Base-by-base conservation (phyloP, 192 early-diverging fungal species). In the Umbelopsis vinacea region DNA sequence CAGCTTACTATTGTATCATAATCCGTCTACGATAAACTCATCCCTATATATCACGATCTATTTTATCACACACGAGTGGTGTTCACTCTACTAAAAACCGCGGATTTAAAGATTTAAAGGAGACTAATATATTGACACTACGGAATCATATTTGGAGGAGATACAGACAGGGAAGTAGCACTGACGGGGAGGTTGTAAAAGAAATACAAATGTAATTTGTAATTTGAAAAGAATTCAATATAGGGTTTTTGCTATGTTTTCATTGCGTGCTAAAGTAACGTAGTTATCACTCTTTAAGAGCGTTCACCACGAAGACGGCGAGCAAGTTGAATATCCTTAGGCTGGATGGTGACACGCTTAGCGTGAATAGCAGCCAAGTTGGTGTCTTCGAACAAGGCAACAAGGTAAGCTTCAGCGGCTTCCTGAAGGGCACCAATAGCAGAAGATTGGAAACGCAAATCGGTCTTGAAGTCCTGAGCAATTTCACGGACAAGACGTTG, bases 281-380 rank as follows among this genome's bases (percentile, higher is more conserved):
- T 4, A n/a, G 5, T 43, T 50, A 15, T 50, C 35, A 37, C 22
- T 52, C 71, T 85, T 89, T 90, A 94, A 71, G 91, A 88, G 80
- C 93, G 90, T 86, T 95, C 92, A 72, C 94, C 94, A 83, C 94
- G 94, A 76, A 99, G 94, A 86, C 96, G 92, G 71, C 95, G 92
- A 71, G 96, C 96, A 74, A 99, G 89, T 87, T 99, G 97, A 80
- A 99, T 94, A 86, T 99, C 98, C 92, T 98, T 98, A 80, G 97
- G 97, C 86, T 98, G 97, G 85, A 99, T 99, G 81, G 98, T 99
- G 77, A 99, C 98, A 86, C 98, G 93, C 92, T 97, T 97, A 83
- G 95, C 98, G 85, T 99, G 97, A 89, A 80, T 76, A 75, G 96
- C 97, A 52, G 97, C 96, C 84, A 99, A 88, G 86, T 99, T 99